Conservation (phyloP, 768 basidiomycete species). For the Phanerochaete carnosa region DNA sequence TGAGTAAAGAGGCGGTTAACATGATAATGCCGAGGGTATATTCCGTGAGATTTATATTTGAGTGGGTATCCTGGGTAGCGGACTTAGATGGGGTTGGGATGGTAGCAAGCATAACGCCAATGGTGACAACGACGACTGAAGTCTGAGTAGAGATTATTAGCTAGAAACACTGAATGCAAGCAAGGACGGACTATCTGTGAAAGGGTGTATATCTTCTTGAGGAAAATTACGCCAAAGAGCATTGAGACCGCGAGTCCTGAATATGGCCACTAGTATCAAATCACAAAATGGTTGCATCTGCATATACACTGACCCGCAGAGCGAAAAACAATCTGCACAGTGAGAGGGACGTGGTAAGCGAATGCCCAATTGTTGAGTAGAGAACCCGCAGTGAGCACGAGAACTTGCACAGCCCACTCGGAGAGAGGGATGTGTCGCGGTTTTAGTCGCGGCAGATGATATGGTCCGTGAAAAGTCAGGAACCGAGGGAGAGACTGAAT, state of each 20-base stretch:
- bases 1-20: conserved; percentile 61
- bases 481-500: conserved; percentile 64
- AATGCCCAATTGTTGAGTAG: conserved; percentile 82
- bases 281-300: conserved; percentile 9
- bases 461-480: conserved; percentile 30
- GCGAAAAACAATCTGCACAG: conserved; percentile 81
- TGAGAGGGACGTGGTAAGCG: conserved; percentile 70
- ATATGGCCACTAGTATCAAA: neutral
- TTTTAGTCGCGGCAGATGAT: conserved; percentile 49
- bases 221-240: conserved; percentile 61
- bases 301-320: conserved; percentile 78
- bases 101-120: conserved; percentile 71
- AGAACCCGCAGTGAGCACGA: conserved; percentile 62
- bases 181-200: conserved; percentile 54
- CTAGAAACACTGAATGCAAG: neutral
- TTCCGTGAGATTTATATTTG: conserved; percentile 20
- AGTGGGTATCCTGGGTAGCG: neutral
- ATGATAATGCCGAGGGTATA: conserved; percentile 70
- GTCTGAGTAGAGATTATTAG: conserved; percentile 33
- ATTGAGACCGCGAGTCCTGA: conserved; percentile 75
- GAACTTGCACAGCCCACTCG: conserved; percentile 70
- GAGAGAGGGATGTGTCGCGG: conserved; percentile 63
- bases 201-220: conserved; percentile 54
- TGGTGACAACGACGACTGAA: conserved; percentile 64
- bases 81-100: conserved; percentile 40